Base-by-base conservation (phyloP, 805 yeast species). In the Clavispora carvajalis region DNA sequence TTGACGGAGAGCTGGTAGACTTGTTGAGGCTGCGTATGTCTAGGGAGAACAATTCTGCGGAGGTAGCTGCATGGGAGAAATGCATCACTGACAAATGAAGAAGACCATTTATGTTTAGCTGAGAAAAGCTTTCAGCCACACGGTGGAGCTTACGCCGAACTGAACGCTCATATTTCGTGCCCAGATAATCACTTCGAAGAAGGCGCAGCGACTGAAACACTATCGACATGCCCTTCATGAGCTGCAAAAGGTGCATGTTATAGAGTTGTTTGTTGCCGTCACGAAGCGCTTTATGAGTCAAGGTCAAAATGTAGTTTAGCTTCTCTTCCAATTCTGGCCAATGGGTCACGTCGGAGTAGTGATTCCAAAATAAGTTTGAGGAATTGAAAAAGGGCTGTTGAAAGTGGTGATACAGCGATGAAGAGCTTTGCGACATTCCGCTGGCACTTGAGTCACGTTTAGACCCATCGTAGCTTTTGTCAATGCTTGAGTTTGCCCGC, bases 81-180 rank as follows among this genome's bases (percentile, higher is more conserved):
- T 64, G 65, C 60, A 69, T 59, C 23, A 69, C 64, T 34, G 68
- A 65, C 39, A 83, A 64, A 55, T 77, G 83, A n/a, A 84, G 55
- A 36, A 74, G 68, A 7, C 86, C 84, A 53, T 80, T 80, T 41
- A 82, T 75, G 43, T 80, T 78, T 41, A 85, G 71, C 43, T 79
- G 83, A 2, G 86, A 74, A 42, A 79, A 70, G 1, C 82, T 66
- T 7, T 71, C 61, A 0, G 80, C 73, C 12, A 82, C 63, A 44
- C 73, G 70, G 50, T 71, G 77, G 48, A 83, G 57, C 28, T 76
- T 60, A 39, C 67, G 65, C 41, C 75, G 69, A 10, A 82, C 69
- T 9, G 73, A 60, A 18, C 58, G 60, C 38, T 76, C 75, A 41
- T 69, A 66, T 24, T 71, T 70, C 11, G 77, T 71, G 18, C 62